Base-by-base conservation (phyloP, 2,329 filamentous ascomycete species). In the Zelopaecilomyces penicillatus region DNA sequence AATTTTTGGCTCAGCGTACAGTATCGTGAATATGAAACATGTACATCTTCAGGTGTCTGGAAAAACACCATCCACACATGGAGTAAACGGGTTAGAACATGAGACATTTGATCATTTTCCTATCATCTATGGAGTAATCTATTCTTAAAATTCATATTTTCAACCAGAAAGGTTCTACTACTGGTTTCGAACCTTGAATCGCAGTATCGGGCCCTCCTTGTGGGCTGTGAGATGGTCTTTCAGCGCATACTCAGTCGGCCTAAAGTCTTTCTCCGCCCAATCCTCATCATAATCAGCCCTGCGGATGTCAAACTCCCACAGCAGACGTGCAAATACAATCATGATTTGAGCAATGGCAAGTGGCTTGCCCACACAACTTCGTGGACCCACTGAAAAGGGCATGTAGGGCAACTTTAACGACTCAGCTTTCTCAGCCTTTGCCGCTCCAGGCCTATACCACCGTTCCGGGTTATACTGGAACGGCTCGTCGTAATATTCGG, bases 291-390 rank as follows among this genome's bases (percentile, higher is more conserved):
- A 36, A 9, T 36, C 42, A 30, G 47, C 47, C 30, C 42, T 28
- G 6, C 39, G 31, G 5, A 50, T n/a, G 30, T 50, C 48, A 11
- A 47, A 47, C 11, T 45, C 42, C 34, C 35, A 50, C 3, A 50
- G 36, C 7, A 50, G 33, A 8, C 45, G 35, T 6, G 48, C 45
- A 37, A 50, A 45, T 2, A 37, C 34, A 5, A 50, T 36, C 42
- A 45, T 47, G 12, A 50, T 45, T 37, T 50, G 45, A n/a, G 39
- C 45, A 37, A 47, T 39, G 3, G 48, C 48, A 7, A 47, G 39
- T 11, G 41, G 41, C 30, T 47, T 50, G 5, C 48, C 48, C 6
- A 50, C 39, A 27, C 48, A 50, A 39, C 48, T 47, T 7, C 48
- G 30, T 4, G 48, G 39, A 10, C 48, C 48, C 3, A 47, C 35